Conservation (phyloP, 331 rosid species). For the Ulmus americana region DNA sequence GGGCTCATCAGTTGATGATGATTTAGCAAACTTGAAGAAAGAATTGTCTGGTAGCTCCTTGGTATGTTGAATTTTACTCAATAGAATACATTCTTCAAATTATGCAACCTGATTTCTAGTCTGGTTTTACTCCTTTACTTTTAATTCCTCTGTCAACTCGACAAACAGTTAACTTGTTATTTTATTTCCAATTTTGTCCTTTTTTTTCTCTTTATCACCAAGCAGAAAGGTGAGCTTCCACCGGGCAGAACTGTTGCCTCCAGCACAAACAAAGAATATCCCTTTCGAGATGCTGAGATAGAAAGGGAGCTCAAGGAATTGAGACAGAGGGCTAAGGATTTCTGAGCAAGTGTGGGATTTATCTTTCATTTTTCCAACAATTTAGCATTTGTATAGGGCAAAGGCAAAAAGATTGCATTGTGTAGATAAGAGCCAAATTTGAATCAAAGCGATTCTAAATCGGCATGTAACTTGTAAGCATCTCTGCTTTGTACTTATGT, state of each 20-base stretch:
- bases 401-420: slow-evolving; percentile 26
- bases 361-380: slow-evolving; percentile 22
- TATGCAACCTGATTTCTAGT: background rate
- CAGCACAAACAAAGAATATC: slow-evolving; percentile 38
- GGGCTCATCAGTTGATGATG: slow-evolving; percentile 84
- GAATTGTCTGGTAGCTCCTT: slow-evolving; percentile 66
- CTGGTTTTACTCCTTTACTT: background rate
- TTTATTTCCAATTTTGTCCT: background rate
- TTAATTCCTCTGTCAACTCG: slow-evolving; percentile 1
- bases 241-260: slow-evolving; percentile 69
- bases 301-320: slow-evolving; percentile 78
- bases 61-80: slow-evolving; percentile 35
- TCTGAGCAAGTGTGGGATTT: slow-evolving; percentile 22
- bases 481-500: slow-evolving; percentile 11
- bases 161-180: background rate
- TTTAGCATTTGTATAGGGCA: slow-evolving; percentile 45
- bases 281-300: slow-evolving; percentile 75
- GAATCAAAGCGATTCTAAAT: slow-evolving; percentile 11
- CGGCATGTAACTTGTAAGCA: slow-evolving; percentile 10
- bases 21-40: slow-evolving; percentile 65
- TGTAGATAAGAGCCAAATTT: slow-evolving; percentile 30
- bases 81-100: background rate
- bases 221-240: slow-evolving; percentile 93
- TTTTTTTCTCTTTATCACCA: background rate
- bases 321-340: slow-evolving; percentile 72